Evolutionary conservation across 2,329 filamentous ascomycete genomes (phyloP).

Genomic region (Fusarium xyrophilum): DNA sequence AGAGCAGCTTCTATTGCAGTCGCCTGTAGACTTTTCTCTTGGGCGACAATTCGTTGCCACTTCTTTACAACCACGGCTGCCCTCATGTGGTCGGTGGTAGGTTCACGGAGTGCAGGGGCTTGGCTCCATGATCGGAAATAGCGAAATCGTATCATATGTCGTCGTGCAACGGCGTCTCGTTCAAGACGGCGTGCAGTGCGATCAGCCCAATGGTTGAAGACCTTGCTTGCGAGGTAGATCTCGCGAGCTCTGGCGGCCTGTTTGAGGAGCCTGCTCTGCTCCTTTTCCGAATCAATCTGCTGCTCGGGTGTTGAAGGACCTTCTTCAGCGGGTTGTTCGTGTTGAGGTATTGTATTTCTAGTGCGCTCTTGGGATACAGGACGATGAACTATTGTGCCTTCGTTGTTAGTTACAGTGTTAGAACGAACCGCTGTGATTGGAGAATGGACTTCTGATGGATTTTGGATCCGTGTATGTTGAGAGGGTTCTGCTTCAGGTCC

Average conservation of each 20-base stretch:
- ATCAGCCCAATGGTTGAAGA: conserved; percentile 65
- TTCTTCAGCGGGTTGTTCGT: conserved; percentile 4
- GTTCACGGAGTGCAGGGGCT: conserved; percentile 42
- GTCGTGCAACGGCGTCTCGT: conserved; percentile 70
- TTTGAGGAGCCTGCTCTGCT: conserved; percentile 43
- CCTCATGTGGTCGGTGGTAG: conserved; percentile 43
- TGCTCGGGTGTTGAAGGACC: conserved; percentile 11
- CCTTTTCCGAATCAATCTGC: conserved; percentile 14
- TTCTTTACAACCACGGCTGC: conserved; percentile 45
- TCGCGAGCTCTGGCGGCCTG: conserved; percentile 70
- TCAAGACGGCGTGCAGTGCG: conserved; percentile 69
- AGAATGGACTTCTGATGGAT: neutral
- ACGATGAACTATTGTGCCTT: conserved; percentile 7
- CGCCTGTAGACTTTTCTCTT: conserved; percentile 41
- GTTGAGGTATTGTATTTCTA: neutral
- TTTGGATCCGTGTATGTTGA: neutral
- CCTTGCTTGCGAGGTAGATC: conserved; percentile 61
- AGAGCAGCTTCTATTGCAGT: conserved; percentile 37
- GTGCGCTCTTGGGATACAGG: conserved; percentile 4
- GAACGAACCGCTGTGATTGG: neutral
- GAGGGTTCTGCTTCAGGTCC: conserved; percentile 4
- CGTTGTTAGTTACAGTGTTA: conserved; percentile 4
- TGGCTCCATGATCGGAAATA: conserved; percentile 49
- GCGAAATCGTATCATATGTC: conserved; percentile 70
- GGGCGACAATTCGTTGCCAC: conserved; percentile 42